Percentiles rank a stretch among this genome's conserved stretches.
phyloP scores from a whole-genome alignment of 805 yeast species.

The Kregervanrija fluxuum region DNA sequence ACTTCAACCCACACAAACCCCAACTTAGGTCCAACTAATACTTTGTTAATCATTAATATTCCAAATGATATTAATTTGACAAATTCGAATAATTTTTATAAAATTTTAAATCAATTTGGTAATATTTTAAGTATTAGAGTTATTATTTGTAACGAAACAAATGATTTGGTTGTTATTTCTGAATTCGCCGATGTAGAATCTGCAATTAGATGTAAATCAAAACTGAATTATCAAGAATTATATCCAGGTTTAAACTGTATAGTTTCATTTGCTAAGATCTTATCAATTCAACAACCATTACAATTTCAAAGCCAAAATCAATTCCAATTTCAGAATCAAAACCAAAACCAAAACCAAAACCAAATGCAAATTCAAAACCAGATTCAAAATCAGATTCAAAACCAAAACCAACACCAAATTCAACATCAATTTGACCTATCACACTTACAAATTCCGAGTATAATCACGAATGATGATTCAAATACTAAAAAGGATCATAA shows the following conservation, averaged over 20 bases:
- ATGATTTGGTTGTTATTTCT: slow-evolving; percentile 46
- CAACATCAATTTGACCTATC: not conserved
- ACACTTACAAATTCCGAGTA: slow-evolving; percentile 3
- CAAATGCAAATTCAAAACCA: not conserved
- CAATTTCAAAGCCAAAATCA: slow-evolving; percentile 1
- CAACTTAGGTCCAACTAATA: slow-evolving; percentile 66
- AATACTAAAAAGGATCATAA: not conserved
- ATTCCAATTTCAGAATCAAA: not conserved
- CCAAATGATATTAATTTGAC: slow-evolving; percentile 38
- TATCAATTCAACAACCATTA: slow-evolving; percentile 5
- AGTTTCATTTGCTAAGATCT: slow-evolving; percentile 78
- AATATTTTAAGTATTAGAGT: slow-evolving; percentile 53
- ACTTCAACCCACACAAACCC: slow-evolving; percentile 71
- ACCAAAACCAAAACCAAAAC: not conserved
- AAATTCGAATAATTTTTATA: slow-evolving; percentile 48
- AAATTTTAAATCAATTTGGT: slow-evolving; percentile 56
- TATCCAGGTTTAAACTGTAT: slow-evolving; percentile 69
- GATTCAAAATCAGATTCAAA: not conserved
- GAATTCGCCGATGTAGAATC: slow-evolving; percentile 66
- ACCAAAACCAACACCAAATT: not conserved
- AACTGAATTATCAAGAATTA: slow-evolving; percentile 74
- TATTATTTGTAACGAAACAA: slow-evolving; percentile 32
- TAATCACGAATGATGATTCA: not conserved
- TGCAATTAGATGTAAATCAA: slow-evolving; percentile 74
- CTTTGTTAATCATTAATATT: slow-evolving; percentile 71